Evolutionary conservation across 2,329 filamentous ascomycete species (phyloP), one percentile per base, ranked within the genome.

Genomic region (Didymella pinodella): DNA sequence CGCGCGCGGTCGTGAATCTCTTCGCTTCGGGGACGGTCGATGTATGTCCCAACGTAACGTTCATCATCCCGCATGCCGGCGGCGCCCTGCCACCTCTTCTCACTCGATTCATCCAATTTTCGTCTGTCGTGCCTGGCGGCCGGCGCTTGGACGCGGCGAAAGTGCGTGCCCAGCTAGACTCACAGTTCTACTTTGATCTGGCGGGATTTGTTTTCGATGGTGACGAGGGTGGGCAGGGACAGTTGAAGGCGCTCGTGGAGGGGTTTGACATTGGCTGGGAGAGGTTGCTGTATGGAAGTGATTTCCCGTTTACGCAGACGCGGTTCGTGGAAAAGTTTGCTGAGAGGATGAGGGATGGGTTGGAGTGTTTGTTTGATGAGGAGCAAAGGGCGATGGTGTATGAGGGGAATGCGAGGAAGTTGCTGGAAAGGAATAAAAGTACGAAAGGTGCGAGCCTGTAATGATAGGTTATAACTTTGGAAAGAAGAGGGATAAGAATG

Each of bases 141-240:
- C 66, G 64, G 43, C 44, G 65, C 7, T 58, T 74, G 25, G 57
- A 63, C 57, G 47, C 77, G 38, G 65, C 65, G 0, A 66, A 65
- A 0, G 74, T 78, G 1, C 61, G 68, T 16, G 65, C 65, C 43
- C 75, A 76, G 34, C 66, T 82, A 16, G 64, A 67, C 22, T 62
- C 60, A 34, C 79, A 80, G 29, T 83, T 85, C 59, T 85, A 79
- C 67, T 84, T 85, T 58, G 84, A 85, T 65, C 66, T 85, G 31
- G 83, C 83, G 0, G 84, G 83, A 0, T 79, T 83, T n/a, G 75
- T 78, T 0, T 84, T 85, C 54, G 71, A 73, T 48, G 71, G 70
- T 4, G 62, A 67, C 16, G 79, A 78, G 1, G 73, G 69, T 0
- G 73, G 68, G 0, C 49, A 59, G 7, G 74, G 81, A 11, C 83